Base-by-base conservation (phyloP, 2,329 filamentous ascomycete genomes). In the Sporothrix brasiliensis region DNA sequence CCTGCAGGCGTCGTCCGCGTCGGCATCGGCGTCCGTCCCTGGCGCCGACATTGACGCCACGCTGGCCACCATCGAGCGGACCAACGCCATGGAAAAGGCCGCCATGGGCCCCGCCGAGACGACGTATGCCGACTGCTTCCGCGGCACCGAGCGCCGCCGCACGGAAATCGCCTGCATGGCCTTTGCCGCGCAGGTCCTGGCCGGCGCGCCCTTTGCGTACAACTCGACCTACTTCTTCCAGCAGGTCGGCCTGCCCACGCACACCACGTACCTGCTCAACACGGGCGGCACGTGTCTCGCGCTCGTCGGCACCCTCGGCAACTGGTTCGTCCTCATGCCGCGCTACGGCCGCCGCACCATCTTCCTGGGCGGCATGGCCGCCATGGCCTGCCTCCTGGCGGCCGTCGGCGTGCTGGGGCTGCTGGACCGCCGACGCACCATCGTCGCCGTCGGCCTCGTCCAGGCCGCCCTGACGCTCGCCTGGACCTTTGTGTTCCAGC, bases 111-210 rank as follows among this genome's bases (percentile, higher is more conserved):
- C 3, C 6, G 30, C 74, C 1, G 79, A 76, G 3, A 79, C 80
- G 0, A 79, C 76, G 0, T 86, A 86, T 73, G 65, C 75, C 34
- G 82, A 85, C 75, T 85, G 83, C 73, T 85, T 86, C 76, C 79
- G 79, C 44, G 81, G 80, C 14, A 74, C 77, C 6, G 81, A 86
- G 70, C 75, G 82, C 4, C 78, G 82, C 0, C 78, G 83, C 30
- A 83, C 82, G 0, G 81, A 83, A 70, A 82, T 84, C 30, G 80
- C 84, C 4, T 80, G 80, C 70, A 72, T 81, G 27, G 77, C 79
- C 2, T 81, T 80, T 53, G 74, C 70, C 19, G 72, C 70, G 3
- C 74, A 73, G 66, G 69, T 72, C 61, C 74, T 80, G 7, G 75
- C 76, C 13, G 79, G 79, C 3, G 76, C 76, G 30, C 76, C 72